Conservation (phyloP, 2,329 filamentous ascomycete species). For the Trichoderma aggressivum region DNA sequence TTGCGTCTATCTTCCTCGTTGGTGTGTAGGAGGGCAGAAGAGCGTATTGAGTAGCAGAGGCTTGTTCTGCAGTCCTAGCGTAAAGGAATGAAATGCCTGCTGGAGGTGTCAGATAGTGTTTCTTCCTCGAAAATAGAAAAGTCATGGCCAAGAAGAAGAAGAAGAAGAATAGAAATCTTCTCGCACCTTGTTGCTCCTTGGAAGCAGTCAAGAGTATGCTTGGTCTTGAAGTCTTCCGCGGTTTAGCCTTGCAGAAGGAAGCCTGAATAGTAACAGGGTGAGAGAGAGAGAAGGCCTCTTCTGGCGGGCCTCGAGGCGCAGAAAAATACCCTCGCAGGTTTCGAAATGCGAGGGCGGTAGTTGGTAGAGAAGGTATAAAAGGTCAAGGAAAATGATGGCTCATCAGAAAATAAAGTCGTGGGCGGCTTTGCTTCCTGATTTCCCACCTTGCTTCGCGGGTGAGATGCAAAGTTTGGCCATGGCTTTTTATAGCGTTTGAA, state of each 20-base stretch:
- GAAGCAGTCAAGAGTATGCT: neutral
- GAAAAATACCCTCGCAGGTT: neutral
- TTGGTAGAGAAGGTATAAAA: neutral
- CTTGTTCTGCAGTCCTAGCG: neutral
- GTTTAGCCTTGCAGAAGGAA: neutral
- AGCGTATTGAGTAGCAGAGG: neutral
- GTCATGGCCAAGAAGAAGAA: too few species aligned
- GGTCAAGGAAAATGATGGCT: neutral
- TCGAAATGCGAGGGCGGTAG: neutral
- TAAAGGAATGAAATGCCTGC: neutral
- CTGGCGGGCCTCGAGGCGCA: neutral
- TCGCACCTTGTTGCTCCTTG: neutral
- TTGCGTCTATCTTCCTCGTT: neutral
- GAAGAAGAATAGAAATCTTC: neutral
- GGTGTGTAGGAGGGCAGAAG: neutral
- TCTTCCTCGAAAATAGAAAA: neutral
- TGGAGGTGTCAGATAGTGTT: neutral
- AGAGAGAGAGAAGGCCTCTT: neutral
- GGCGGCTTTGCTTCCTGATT: neutral
- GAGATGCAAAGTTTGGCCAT: neutral
- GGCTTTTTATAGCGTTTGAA: slow-evolving; percentile 7
- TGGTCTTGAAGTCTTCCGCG: neutral
- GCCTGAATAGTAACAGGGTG: neutral
- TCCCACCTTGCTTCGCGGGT: neutral
- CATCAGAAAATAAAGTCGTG: neutral